Evolutionary conservation across 148 eudicot genomes (phyloP).

Genomic region (Camellia granthamiana): DNA sequence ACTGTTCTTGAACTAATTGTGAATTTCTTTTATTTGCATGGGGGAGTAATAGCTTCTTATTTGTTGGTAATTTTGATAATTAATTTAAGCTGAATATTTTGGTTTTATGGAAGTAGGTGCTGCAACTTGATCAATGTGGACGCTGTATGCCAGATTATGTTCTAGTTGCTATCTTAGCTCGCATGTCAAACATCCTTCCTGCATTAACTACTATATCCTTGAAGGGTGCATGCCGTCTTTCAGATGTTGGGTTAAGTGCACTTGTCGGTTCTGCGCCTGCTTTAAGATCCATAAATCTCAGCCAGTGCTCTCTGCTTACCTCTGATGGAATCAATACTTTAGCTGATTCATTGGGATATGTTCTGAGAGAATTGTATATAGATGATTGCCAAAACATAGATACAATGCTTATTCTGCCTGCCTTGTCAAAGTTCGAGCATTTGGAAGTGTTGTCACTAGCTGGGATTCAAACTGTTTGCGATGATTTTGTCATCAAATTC

Average conservation of each 20-base stretch:
- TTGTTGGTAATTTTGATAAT: background rate
- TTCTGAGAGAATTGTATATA: conserved; percentile 66
- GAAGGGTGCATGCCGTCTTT: conserved; percentile 89
- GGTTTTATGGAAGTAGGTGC: conserved; percentile 50
- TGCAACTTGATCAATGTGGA: conserved; percentile 90
- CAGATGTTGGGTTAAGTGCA: conserved; percentile 66
- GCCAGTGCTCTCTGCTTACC: conserved; percentile 83
- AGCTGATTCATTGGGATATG: conserved; percentile 57
- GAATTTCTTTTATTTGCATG: background rate
- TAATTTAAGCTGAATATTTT: background rate
- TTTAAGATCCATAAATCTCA: conserved; percentile 71
- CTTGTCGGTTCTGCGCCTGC: conserved; percentile 68
- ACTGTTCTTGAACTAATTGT: background rate
- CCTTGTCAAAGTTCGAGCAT: conserved; percentile 42
- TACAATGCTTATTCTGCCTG: conserved; percentile 61
- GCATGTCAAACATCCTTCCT: conserved; percentile 45
- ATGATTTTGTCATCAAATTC: conserved; percentile 54
- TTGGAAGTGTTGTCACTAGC: conserved; percentile 71
- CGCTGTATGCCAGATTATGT: conserved; percentile 77
- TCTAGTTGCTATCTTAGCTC: conserved; percentile 40
- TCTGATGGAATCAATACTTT: conserved; percentile 50
- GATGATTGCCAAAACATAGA: conserved; percentile 70
- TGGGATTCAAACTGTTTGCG: conserved; percentile 57
- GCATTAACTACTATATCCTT: conserved; percentile 66
- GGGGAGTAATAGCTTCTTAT: background rate